Conservation (phyloP, 106 monocot genomes). For the Allium fistulosum region DNA sequence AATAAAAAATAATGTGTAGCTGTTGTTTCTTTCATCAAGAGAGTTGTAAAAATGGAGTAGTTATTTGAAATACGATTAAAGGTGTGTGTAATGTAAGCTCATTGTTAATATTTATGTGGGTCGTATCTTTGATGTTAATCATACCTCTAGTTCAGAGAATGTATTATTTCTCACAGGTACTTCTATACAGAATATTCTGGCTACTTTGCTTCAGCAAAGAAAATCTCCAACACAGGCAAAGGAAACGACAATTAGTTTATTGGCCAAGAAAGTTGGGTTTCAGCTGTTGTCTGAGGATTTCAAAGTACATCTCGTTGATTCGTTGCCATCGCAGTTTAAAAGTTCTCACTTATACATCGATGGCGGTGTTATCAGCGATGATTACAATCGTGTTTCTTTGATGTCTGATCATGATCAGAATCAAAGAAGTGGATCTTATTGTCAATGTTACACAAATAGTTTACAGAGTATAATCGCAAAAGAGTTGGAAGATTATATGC, state of each 20-base stretch:
- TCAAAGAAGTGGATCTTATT: slow-evolving; percentile 3
- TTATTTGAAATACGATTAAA: too few relatives aligned
- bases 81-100: too few relatives aligned
- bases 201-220: slow-evolving; percentile 41
- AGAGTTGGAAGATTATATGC: slow-evolving; percentile 8
- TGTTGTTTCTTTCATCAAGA: too few relatives aligned
- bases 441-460: slow-evolving; percentile 4
- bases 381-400: slow-evolving; percentile 11
- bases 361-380: neutral
- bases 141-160: too few relatives aligned
- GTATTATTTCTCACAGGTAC: too few relatives aligned
- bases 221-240: slow-evolving; percentile 25
- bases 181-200: slow-evolving; percentile 43
- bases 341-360: slow-evolving; percentile 13
- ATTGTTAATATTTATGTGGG: too few relatives aligned
- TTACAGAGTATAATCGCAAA: slow-evolving; percentile 2
- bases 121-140: too few relatives aligned
- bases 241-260: slow-evolving; percentile 61
- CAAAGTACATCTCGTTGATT: slow-evolving; percentile 46
- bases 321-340: slow-evolving; percentile 15
- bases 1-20: too few relatives aligned
- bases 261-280: slow-evolving; percentile 87
- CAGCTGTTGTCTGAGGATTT: slow-evolving; percentile 94
- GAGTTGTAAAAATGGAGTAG: too few relatives aligned
- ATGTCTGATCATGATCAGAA: slow-evolving; percentile 11